Conservation (phyloP, 176 grass and related monocot species). For the Avena insularis region DNA sequence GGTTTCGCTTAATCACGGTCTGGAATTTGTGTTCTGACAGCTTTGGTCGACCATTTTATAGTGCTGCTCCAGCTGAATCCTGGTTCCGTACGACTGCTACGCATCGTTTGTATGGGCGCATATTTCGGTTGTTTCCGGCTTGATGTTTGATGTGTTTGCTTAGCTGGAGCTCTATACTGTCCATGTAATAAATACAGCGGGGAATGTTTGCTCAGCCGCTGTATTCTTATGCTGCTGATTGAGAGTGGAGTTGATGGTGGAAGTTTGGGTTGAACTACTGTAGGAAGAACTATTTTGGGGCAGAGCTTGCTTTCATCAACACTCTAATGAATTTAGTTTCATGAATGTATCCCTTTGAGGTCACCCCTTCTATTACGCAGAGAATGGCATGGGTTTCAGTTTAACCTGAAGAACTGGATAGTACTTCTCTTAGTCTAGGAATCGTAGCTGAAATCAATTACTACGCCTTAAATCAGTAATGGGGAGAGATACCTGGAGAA, state of each 20-base stretch:
- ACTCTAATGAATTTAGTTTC: not conserved
- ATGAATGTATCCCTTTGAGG: not conserved
- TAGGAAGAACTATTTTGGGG: conserved; percentile 3
- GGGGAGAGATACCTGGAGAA: not conserved
- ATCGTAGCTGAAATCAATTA: not conserved
- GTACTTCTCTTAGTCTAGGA: not conserved
- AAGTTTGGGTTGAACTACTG: not conserved
- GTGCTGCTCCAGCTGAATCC: not conserved
- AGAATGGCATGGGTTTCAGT: not conserved
- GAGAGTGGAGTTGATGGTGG: not conserved
- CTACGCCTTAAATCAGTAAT: not conserved
- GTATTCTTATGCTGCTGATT: not conserved
- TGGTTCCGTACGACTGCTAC: not conserved
- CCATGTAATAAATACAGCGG: conserved; percentile 7
- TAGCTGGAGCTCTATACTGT: not conserved
- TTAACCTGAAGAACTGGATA: conserved; percentile 3
- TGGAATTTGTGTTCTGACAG: not conserved
- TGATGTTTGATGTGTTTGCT: conserved; percentile 2
- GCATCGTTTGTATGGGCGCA: not conserved
- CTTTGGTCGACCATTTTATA: not conserved
- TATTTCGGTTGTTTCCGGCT: not conserved
- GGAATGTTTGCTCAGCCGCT: not conserved
- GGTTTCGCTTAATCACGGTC: not conserved
- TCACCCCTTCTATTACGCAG: not conserved
- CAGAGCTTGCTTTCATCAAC: not conserved